Evolutionary conservation across 1,284 basidiomycete genomes (phyloP), one percentile per base, ranked within the genome.

Genomic region (Pseudomicrostroma phylloplanum): DNA sequence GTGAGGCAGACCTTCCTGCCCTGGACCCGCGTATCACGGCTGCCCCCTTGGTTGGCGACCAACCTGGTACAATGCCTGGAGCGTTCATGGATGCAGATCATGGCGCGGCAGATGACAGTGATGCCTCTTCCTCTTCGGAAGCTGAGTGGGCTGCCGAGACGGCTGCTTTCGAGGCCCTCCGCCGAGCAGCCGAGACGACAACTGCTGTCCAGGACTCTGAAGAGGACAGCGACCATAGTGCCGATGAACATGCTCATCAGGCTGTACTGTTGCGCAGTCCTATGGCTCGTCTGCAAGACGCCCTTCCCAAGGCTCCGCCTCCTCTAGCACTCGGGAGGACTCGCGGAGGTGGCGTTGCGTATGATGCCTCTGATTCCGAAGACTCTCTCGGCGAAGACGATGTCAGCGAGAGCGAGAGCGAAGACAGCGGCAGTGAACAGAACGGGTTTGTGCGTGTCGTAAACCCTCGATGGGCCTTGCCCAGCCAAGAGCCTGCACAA

Each of bases 281-380:
- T 12, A 48, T 48, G 43, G 12, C 17, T 21, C 43, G 43, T 12
- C 43, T 54, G 51, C 8, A 26, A 21, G 51, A 17, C 13, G n/a
- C 51, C 2, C 51, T 54, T 6, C 51, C 51, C 25, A 54, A 54
- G 25, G 51, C 51, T 19, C 51, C 51, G 51, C 51, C 51, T 13
- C 51, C 51, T 15, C 51, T 54, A 6, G 51, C 51, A 4, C 51
- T 54, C 2, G 51, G 51, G 7, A 19, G 51, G 13, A 54, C 21
- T 11, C 15, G 51, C 2, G 51, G 51, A 6, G 51, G 21, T 13
- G 51, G 51, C 21, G 21, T 54, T 15, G 51, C 51, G 13, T 54
- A 54, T 19, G 51, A 54, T 26, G 51, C 51, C 17, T 54, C 51
- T 25, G 51, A 54, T 15, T 54, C 51, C 13, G 43, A 48, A 4